Evolutionary conservation across 805 yeast genomes (phyloP), one percentile per base, ranked within the genome.

Genomic region (Wickerhamiella kurtzmanii): DNA sequence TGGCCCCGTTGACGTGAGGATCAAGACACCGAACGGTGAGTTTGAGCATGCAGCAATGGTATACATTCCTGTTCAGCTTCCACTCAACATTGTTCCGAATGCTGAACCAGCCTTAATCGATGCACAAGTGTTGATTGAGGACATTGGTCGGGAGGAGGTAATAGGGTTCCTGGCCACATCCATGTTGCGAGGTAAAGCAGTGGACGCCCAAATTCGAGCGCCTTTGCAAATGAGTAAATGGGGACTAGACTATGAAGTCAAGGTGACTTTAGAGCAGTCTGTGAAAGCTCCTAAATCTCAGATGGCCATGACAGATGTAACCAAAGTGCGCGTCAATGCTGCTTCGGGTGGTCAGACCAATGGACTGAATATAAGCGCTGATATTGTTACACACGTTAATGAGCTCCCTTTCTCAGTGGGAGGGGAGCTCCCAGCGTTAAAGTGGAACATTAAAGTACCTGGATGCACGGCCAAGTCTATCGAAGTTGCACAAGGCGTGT

Each of bases 401-500:
- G 43, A 45, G 15, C 44, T 47, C 35, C 45, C 49, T 9, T 36
- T 56, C 8, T 36, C 50, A 2, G 41, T 50, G 5, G 41, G 41
- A 5, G 62, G 55, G 9, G 16, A 35, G 37, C 21, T 63, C n/a
- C 67, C 67, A 1, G 40, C 48, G 6, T 36, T 61, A 20, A 28
- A 44, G 4, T 63, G 67, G 67, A 37, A 41, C 0, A 42, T 61
- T 8, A 51, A 51, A 45, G 51, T 63, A 2, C 54, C 54, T 1
- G 64, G 60, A n/a, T 63, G 67, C 43, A 47, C 40, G 9, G 37
- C 41, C 18, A n/a, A 37, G 4, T 17, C 44, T 13, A 32, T 45
- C 6, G 47, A 47, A 22, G 53, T 54, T 3, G 51, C 57, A 16
- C 16, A 44, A 1, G 62, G 52, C 11, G 19, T 19, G 5, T 47